These are phyloP conservation scores for Penicillium paneum DNA, from an alignment of 2,329 filamentous ascomycete species.

Conservation along the genomic window DNA sequence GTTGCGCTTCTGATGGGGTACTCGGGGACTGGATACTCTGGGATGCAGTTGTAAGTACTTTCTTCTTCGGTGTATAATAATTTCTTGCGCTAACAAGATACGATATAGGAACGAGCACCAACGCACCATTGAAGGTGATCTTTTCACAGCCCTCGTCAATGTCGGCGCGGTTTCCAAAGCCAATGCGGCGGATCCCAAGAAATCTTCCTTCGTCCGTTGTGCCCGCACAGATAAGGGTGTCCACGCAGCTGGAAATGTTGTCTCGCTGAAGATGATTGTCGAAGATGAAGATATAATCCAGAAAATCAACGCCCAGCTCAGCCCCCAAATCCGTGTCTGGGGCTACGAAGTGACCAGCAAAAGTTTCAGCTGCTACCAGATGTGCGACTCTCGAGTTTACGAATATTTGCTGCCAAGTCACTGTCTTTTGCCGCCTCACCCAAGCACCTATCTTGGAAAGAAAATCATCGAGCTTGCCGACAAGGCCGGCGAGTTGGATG, in stretches of 20 bases:
- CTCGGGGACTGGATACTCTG: slow-evolving; percentile 92
- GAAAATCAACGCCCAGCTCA: slow-evolving; percentile 84
- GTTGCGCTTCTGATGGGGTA: slow-evolving; percentile 95
- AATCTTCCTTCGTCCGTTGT: slow-evolving; percentile 89
- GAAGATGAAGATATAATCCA: slow-evolving; percentile 83
- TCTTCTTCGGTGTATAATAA: neutral
- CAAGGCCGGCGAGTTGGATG: slow-evolving; percentile 68
- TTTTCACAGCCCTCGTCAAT: slow-evolving; percentile 86
- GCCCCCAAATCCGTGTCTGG: slow-evolving; percentile 90
- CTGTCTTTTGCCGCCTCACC: slow-evolving; percentile 87
- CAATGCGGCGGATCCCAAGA: slow-evolving; percentile 94
- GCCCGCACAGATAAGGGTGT: slow-evolving; percentile 97
- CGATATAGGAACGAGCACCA: slow-evolving; percentile 54
- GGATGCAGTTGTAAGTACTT: slow-evolving; percentile 73
- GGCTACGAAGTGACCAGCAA: slow-evolving; percentile 86
- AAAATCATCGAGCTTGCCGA: slow-evolving; percentile 76
- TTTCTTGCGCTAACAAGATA: neutral
- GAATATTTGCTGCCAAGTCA: slow-evolving; percentile 96
- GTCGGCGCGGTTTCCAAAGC: slow-evolving; percentile 94
- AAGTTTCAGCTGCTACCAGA: slow-evolving; percentile 89
- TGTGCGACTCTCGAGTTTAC: slow-evolving; percentile 93
- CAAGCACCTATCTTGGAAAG: slow-evolving; percentile 78
- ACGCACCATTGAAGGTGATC: slow-evolving; percentile 92
- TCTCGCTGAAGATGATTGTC: slow-evolving; percentile 92
- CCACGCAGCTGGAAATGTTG: slow-evolving; percentile 91